Base-by-base conservation (phyloP, 2,329 filamentous ascomycete species). In the Lizonia empirigonia region DNA sequence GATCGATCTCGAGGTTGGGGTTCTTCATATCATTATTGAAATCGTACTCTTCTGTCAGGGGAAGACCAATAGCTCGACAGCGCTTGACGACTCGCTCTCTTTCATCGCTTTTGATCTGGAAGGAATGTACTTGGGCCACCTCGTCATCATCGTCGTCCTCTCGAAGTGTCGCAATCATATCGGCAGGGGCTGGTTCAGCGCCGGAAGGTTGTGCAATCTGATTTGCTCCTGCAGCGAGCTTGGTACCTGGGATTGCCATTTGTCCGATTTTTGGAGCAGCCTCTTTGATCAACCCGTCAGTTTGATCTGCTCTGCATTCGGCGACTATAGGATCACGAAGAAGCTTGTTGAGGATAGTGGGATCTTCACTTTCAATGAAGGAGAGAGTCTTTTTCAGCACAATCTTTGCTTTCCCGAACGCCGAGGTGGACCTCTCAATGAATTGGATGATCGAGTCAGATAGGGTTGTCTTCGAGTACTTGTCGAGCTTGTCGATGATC, bases 11-110 rank as follows among this genome's bases (percentile, higher is more conserved):
- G 27, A 99, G 79, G 41, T 90, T 96, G 1, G 93, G 85, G 66
- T 97, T 99, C 62, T 85, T 82, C 54, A 89, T 85, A 70, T 99
- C 94, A 62, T 94, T 92, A 50, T 91, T 84, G 74, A 97, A 99
- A 72, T 99, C 94, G 73, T 99, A 99, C 74, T 99, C 94, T 72
- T 97, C 92, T 7, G 97, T 83, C 7, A 96, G 87, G 3, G 94
- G 94, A 56, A 91, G 88, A 20, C 88, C 88, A 41, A 99, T 85
- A 36, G 89, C 88, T 44, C 96, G 83, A 68, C 94, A 97, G 52
- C 91, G 88, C 73, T 94, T 91, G 67, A 95, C 90, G 1, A 97
- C 92, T 2, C 82, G 82, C 74, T 96, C 91, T 33, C 97, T 91
- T 35, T 86, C 85, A 55, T 85, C 84, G 60, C 92, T 89, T 2